These are phyloP conservation scores for Lodderomyces orthopsilosis DNA, from an alignment of 1,139 yeast genomes.

Conservation along the genomic window DNA sequence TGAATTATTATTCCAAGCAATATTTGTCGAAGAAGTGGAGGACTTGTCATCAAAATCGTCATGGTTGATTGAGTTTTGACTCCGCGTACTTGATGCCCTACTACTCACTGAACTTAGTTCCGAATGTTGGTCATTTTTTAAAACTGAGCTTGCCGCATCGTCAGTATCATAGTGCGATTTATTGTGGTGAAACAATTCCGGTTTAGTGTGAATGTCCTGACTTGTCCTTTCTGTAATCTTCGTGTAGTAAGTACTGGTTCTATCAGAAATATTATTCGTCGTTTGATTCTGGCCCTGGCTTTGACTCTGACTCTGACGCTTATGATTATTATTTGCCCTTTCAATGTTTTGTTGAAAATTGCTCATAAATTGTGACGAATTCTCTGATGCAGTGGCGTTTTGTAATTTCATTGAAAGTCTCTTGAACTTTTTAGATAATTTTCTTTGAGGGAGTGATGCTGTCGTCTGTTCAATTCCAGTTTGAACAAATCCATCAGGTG, in stretches of 20 bases:
- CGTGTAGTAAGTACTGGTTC: conserved; percentile 32
- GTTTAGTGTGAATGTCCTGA: conserved; percentile 4
- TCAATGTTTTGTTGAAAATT: conserved; percentile 40
- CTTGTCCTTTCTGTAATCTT: conserved; percentile 21
- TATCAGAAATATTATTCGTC: conserved; percentile 2
- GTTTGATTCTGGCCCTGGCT: neutral
- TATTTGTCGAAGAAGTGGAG: conserved; percentile 8
- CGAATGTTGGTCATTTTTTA: conserved; percentile 8
- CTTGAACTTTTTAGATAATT: conserved; percentile 37
- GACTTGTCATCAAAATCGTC: neutral
- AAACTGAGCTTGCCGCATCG: conserved; percentile 4
- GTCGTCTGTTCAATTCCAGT: conserved; percentile 6
- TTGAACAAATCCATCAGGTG: conserved; percentile 11
- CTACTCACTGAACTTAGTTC: conserved; percentile 13
- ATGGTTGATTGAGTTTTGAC: neutral
- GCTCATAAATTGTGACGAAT: conserved; percentile 40
- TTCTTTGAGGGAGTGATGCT: conserved; percentile 32
- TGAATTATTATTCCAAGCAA: conserved; percentile 8
- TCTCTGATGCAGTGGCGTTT: conserved; percentile 33
- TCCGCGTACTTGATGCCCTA: conserved; percentile 11
- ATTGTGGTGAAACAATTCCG: neutral
- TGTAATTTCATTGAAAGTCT: conserved; percentile 41
- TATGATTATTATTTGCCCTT: conserved; percentile 13
- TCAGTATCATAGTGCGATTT: neutral
- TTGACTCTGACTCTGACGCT: neutral